These are phyloP conservation scores for Aspergillus versicolor DNA, from an alignment of 2,329 filamentous ascomycete species.

Conservation along the genomic window DNA sequence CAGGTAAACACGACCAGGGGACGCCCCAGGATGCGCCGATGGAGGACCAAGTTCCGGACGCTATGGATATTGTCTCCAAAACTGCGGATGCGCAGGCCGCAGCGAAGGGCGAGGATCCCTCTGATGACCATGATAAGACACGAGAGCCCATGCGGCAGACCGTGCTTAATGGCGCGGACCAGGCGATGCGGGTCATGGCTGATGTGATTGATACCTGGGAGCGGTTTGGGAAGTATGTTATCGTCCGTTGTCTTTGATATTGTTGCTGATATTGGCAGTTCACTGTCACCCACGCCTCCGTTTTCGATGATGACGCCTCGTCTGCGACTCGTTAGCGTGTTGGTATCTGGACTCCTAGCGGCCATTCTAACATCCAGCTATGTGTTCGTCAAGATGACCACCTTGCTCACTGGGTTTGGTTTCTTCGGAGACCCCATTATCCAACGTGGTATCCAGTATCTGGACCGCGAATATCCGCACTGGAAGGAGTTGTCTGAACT, in stretches of 20 bases:
- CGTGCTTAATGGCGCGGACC: constrained; percentile 74
- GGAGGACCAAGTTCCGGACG: constrained; percentile 60
- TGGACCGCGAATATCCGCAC: constrained; percentile 56
- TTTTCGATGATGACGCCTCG: constrained; percentile 58
- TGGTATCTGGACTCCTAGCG: constrained; percentile 53
- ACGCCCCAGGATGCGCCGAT: constrained; percentile 55
- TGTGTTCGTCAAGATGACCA: constrained; percentile 62
- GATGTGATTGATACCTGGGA: constrained; percentile 64
- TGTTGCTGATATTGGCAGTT: neutral
- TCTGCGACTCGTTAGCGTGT: constrained; percentile 53
- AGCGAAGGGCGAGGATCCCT: constrained; percentile 52
- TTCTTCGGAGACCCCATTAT: constrained; percentile 82
- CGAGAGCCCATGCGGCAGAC: constrained; percentile 74
- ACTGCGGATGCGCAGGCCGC: constrained; percentile 57
- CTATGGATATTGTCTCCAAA: constrained; percentile 55
- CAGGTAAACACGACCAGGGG: constrained; percentile 74
- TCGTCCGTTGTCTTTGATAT: no score
- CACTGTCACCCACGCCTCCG: constrained; percentile 40
- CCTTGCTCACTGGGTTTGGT: constrained; percentile 66
- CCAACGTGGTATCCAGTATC: constrained; percentile 54
- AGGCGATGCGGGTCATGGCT: constrained; percentile 66
- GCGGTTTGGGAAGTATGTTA: constrained; percentile 57
- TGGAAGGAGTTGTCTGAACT: constrained; percentile 78
- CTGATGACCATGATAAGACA: constrained; percentile 67
- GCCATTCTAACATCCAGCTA: constrained; percentile 60